Conservation (phyloP, 1,284 basidiomycete genomes). For the Stygiomarasmius scandens region DNA sequence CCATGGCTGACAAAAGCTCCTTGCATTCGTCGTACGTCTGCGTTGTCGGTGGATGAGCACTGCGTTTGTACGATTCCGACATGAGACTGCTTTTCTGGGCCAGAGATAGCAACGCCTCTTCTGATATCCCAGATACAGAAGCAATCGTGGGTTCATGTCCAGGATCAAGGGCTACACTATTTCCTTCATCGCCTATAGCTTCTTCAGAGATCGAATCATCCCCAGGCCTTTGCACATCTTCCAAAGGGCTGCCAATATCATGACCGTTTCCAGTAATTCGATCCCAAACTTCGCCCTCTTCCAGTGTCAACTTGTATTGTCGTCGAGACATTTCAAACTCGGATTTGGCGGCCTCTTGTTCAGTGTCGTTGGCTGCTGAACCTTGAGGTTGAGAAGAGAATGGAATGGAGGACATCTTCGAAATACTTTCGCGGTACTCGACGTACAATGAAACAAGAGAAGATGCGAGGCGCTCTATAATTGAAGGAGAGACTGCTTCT, state of each 20-base stretch:
- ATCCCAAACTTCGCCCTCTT: slow-evolving; percentile 69
- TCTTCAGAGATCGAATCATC: too few relatives aligned
- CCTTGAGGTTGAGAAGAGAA: slow-evolving; percentile 15
- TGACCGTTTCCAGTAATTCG: slow-evolving; percentile 9
- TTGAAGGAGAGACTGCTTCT: slow-evolving; percentile 1
- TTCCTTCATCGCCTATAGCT: neutral
- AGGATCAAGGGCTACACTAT: too few relatives aligned
- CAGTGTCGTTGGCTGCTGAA: slow-evolving; percentile 20
- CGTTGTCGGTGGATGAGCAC: slow-evolving; percentile 58
- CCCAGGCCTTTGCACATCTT: neutral
- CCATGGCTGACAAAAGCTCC: slow-evolving; percentile 72
- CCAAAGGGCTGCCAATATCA: neutral
- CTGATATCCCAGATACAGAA: neutral
- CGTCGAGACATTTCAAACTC: slow-evolving; percentile 64
- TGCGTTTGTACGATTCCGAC: slow-evolving; percentile 62
- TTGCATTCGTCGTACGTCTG: slow-evolving; percentile 67
- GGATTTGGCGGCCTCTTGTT: slow-evolving; percentile 39
- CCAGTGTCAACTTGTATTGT: slow-evolving; percentile 60
- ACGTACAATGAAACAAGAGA: slow-evolving; percentile 48
- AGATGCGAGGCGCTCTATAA: slow-evolving; percentile 27
- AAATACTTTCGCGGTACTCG: slow-evolving; percentile 52
- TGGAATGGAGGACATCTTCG: slow-evolving; percentile 45
- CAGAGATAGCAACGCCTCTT: slow-evolving; percentile 38
- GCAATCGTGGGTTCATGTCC: neutral
- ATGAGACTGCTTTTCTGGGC: slow-evolving; percentile 54